Base-by-base conservation (phyloP, 2,329 filamentous ascomycete species). In the Fusarium sp. region DNA sequence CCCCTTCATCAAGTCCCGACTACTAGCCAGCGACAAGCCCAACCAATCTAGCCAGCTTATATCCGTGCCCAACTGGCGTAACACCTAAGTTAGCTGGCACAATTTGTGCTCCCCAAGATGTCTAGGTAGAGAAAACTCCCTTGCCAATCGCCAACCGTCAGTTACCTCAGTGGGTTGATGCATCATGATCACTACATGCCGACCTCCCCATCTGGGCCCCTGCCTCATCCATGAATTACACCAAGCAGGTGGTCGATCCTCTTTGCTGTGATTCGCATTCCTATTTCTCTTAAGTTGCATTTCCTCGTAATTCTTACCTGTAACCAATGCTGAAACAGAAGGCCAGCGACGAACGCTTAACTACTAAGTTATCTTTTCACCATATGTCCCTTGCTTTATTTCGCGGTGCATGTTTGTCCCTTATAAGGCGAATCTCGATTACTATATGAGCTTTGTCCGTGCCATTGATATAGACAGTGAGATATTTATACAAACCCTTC, bases 391-490 rank as follows among this genome's bases (percentile, higher is more conserved):
- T 9, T 40, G 3, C 5, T 3, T 27, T 27, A n/a, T n/a, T 16
- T 18, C 5, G 16, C 11, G 4, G 5, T 23, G 7, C 5, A 8
- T 12, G 7, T 50, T 12, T 34, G 6, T n/a, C 10, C 7, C 10
- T 4, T 7, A 9, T 11, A n/a, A n/a, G 11, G 34, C 4, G 2
- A 8, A 10, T 2, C 16, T n/a, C 5, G 12, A 4, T 5, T 18
- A n/a, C 11, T 49, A 1, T 5, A 34, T 23, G 4, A n/a, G 11
- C 2, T n/a, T n/a, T 11, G 18, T 25, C 10, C 4, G 21, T 18
- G 16, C 11, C 7, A 14, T 9, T n/a, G 4, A 37, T n/a, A 37
- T 8, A 25, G 23, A 34, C 7, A 23, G 5, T 25, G 11, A n/a
- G 23, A 14, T 7, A 8, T 25, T n/a, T 10, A 3, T 23, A n/a